A percentile compares a stretch with the other conserved stretches of the same genome.
Evolutionary conservation across 2,329 filamentous ascomycete species (phyloP).

Genomic region (Aureobasidium sp.): DNA sequence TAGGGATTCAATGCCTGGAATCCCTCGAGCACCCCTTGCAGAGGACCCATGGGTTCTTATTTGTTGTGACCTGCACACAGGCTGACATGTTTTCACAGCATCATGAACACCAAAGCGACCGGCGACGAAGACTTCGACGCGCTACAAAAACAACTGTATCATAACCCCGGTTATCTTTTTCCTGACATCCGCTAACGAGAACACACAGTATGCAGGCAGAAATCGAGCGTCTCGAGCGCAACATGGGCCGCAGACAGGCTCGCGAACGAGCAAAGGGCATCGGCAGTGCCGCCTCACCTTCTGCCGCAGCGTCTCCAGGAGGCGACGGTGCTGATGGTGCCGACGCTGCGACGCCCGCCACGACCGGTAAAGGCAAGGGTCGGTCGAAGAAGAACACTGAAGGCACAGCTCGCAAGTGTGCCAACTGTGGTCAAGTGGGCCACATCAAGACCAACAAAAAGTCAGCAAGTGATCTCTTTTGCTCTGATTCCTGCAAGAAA

Average conservation of each 20-base stretch:
- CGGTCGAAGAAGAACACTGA: slow-evolving; percentile 61
- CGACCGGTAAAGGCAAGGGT: slow-evolving; percentile 30
- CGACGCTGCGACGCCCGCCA: slow-evolving; percentile 18
- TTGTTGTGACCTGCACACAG: neutral
- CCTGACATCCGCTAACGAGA: slow-evolving; percentile 19
- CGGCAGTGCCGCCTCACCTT: slow-evolving; percentile 39
- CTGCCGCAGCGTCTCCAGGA: slow-evolving; percentile 37
- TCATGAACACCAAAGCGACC: slow-evolving; percentile 56
- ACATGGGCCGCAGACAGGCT: slow-evolving; percentile 81
- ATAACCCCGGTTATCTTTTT: neutral
- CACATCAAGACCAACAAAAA: slow-evolving; percentile 99
- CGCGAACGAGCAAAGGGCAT: slow-evolving; percentile 77
- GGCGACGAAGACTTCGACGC: slow-evolving; percentile 60
- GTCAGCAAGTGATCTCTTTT: slow-evolving; percentile 37
- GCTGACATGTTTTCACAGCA: slow-evolving; percentile 34
- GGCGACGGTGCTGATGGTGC: slow-evolving; percentile 34
- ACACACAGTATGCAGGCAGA: slow-evolving; percentile 59
- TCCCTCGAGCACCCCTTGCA: neutral
- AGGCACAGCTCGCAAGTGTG: slow-evolving; percentile 74
- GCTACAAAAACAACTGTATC: slow-evolving; percentile 51
- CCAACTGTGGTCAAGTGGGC: slow-evolving; percentile 91
- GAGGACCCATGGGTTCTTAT: neutral
- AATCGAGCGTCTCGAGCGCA: slow-evolving; percentile 76
- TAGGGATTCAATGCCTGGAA: neutral
- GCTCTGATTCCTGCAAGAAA: slow-evolving; percentile 6